A percentile compares a stretch with the other conserved stretches of the same genome.
phyloP scores from a whole-genome alignment of 495 filamentous ascomycete species.

The Lasiosphaeris hirsuta region DNA sequence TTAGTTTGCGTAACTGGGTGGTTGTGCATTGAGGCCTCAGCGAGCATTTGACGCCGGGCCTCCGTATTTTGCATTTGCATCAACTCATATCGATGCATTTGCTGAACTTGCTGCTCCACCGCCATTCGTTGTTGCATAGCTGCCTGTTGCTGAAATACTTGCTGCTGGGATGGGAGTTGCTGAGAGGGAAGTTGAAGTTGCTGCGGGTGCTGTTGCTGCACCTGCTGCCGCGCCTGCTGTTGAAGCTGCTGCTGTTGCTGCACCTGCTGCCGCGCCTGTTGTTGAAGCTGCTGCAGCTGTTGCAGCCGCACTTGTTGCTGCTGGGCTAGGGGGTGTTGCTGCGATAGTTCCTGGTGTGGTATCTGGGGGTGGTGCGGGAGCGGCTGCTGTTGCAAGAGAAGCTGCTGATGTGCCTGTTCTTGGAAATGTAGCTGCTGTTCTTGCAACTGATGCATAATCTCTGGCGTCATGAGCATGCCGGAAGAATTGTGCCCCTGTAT shows the following conservation, averaged over 20 bases:
- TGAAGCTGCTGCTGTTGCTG: constrained; percentile 18
- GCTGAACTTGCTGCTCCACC: background rate
- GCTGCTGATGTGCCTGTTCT: constrained; percentile 7
- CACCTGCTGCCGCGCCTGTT: constrained; percentile 16
- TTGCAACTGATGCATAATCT: background rate
- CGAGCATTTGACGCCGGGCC: too few species aligned
- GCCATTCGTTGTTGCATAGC: constrained; percentile 3
- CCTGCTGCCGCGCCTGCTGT: constrained; percentile 20
- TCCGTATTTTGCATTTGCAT: too few species aligned
- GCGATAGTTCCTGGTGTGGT: constrained; percentile 1
- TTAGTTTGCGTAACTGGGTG: too few species aligned
- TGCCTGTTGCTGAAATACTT: background rate
- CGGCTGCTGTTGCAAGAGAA: constrained; percentile 14
- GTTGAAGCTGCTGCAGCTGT: constrained; percentile 29
- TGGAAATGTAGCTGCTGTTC: constrained; percentile 9
- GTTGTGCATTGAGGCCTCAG: too few species aligned
- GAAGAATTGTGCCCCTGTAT: too few species aligned
- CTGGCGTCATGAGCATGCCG: background rate
- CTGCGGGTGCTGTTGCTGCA: constrained; percentile 5
- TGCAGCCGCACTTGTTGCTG: constrained; percentile 32
- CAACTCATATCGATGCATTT: background rate
- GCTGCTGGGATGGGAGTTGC: background rate
- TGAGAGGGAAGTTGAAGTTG: background rate
- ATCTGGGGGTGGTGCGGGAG: constrained; percentile 5
- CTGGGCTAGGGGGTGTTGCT: constrained; percentile 20